These are phyloP conservation scores for Camellia lanceoleosa DNA, from an alignment of 148 eudicot species.

Conservation along the genomic window DNA sequence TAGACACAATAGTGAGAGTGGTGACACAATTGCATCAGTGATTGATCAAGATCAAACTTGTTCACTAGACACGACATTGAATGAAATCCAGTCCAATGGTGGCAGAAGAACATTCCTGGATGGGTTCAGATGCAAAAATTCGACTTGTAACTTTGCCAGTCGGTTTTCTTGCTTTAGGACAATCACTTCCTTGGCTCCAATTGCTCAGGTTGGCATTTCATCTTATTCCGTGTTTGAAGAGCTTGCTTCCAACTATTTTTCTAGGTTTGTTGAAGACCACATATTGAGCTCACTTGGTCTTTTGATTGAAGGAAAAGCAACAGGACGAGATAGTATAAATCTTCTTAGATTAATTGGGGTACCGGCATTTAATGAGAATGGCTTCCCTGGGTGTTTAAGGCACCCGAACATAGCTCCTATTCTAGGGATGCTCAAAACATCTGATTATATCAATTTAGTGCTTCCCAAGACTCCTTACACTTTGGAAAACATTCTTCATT, in stretches of 20 bases:
- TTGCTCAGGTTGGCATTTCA: slow-evolving; percentile 57
- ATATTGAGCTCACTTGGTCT: slow-evolving; percentile 50
- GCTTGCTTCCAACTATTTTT: slow-evolving; percentile 43
- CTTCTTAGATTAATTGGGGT: slow-evolving; percentile 69
- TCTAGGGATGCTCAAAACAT: slow-evolving; percentile 61
- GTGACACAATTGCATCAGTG: not conserved
- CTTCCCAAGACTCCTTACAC: slow-evolving; percentile 74
- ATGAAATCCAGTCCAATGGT: slow-evolving; percentile 12
- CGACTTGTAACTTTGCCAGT: slow-evolving; percentile 43
- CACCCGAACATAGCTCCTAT: slow-evolving; percentile 88
- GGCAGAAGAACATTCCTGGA: slow-evolving; percentile 29
- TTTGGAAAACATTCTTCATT: slow-evolving; percentile 77
- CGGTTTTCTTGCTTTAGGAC: slow-evolving; percentile 66
- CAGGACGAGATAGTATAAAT: slow-evolving; percentile 50
- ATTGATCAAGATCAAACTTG: slow-evolving; percentile 19
- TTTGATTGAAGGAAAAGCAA: slow-evolving; percentile 72
- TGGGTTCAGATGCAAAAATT: slow-evolving; percentile 30
- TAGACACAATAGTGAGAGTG: slow-evolving; percentile 6
- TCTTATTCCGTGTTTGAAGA: slow-evolving; percentile 50
- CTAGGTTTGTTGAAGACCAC: slow-evolving; percentile 68
- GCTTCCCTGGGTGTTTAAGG: slow-evolving; percentile 84
- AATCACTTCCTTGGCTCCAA: slow-evolving; percentile 71
- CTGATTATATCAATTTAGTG: slow-evolving; percentile 41
- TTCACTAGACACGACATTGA: slow-evolving; percentile 13
- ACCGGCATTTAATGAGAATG: slow-evolving; percentile 66